Percentiles rank a stretch among this genome's conserved stretches.
Conservation (phyloP, 2,329 filamentous ascomycete species). For the Monosporascus sp. region DNA sequence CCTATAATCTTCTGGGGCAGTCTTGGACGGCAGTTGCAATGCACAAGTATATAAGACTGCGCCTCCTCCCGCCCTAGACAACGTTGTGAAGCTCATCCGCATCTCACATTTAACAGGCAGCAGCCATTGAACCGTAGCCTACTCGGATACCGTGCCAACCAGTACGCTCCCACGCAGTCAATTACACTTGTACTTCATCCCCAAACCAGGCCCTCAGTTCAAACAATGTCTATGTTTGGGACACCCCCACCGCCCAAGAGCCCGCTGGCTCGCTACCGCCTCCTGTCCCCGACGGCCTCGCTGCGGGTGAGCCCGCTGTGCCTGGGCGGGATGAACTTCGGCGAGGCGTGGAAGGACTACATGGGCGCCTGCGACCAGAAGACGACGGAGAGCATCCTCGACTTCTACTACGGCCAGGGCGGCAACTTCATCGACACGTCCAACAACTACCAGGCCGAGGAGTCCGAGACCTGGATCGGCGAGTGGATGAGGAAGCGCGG, state of each 20-base stretch:
- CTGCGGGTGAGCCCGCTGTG: slow-evolving; percentile 63
- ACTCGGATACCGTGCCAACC: no score
- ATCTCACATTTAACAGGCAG: no score
- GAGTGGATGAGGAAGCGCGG: slow-evolving; percentile 63
- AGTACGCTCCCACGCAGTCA: no score
- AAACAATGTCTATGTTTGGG: no score
- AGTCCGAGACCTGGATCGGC: slow-evolving; percentile 62
- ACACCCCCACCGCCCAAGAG: slow-evolving; percentile 43
- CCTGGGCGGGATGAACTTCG: slow-evolving; percentile 55
- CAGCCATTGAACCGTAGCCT: no score
- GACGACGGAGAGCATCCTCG: slow-evolving; percentile 57
- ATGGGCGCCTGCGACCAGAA: slow-evolving; percentile 63
- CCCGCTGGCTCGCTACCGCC: slow-evolving; percentile 57
- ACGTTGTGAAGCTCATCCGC: no score
- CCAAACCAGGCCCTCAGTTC: no score
- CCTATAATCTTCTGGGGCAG: no score
- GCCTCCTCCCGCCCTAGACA: no score
- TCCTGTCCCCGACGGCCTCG: slow-evolving; percentile 60
- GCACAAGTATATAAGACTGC: no score
- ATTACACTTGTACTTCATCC: no score
- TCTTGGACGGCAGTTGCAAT: no score
- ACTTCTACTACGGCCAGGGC: slow-evolving; percentile 56
- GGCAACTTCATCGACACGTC: slow-evolving; percentile 72
- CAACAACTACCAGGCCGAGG: slow-evolving; percentile 60
- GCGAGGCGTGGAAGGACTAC: slow-evolving; percentile 45